phyloP scores from a whole-genome alignment of 2,329 filamentous ascomycete species.

The Periconia sp. region DNA sequence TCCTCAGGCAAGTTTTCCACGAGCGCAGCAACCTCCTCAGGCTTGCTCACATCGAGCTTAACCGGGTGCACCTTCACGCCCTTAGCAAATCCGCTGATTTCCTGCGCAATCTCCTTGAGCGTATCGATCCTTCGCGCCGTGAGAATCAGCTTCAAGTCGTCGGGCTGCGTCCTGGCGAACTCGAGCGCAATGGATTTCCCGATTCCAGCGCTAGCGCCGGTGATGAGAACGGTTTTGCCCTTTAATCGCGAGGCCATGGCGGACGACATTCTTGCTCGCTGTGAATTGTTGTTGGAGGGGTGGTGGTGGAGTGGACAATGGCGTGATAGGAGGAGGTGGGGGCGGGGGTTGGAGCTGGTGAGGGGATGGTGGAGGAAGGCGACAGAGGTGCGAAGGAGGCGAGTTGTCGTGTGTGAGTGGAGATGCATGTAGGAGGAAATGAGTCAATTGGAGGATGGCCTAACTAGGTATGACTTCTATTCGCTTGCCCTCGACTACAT shows the following conservation, averaged over 20 bases:
- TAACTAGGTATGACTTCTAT: too few relatives aligned
- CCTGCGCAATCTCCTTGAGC: slow-evolving; percentile 71
- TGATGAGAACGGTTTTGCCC: slow-evolving; percentile 91
- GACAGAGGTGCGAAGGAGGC: slow-evolving; percentile 16
- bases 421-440: slow-evolving; percentile 21
- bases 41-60: slow-evolving; percentile 83
- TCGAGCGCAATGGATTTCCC: slow-evolving; percentile 82
- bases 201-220: slow-evolving; percentile 91
- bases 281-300: slow-evolving; percentile 21
- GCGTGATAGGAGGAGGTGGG: slow-evolving; percentile 7
- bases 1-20: slow-evolving; percentile 74
- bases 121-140: slow-evolving; percentile 84
- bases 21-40: slow-evolving; percentile 72
- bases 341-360: slow-evolving; percentile 7
- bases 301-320: slow-evolving; percentile 10
- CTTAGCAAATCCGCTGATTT: slow-evolving; percentile 72
- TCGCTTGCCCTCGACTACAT: too few relatives aligned
- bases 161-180: slow-evolving; percentile 83
- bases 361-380: slow-evolving; percentile 7
- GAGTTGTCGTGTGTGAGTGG: slow-evolving; percentile 8
- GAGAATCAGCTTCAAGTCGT: slow-evolving; percentile 78
- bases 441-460: too few relatives aligned
- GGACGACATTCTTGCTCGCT: slow-evolving; percentile 65
- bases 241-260: slow-evolving; percentile 70
- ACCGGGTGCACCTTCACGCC: slow-evolving; percentile 80